Evolutionary conservation across 805 yeast genomes (phyloP), one percentile per base, ranked within the genome.

Genomic region (Saccharomycopsis fibuligera): DNA sequence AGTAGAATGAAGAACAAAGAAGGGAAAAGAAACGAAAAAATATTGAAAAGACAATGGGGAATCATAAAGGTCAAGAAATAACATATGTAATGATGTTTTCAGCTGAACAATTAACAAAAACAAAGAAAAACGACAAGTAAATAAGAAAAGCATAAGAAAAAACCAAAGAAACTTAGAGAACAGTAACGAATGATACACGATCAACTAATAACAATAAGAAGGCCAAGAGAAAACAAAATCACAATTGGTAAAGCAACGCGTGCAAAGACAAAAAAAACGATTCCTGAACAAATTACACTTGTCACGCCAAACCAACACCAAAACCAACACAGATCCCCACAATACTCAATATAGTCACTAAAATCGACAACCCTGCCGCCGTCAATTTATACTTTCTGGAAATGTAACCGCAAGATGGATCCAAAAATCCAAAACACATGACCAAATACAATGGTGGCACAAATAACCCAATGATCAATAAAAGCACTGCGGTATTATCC

Each of bases 311-410:
- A 2, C 76, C 75, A 39, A 74, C 69, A 4, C 71, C 76, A 41
- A 75, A 62, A 1, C 78, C 79, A 30, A 73, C 65, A 16, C 72
- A 72, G 27, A 73, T 62, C 55, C 73, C 67, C 0, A 71, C 78
- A 19, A 69, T 45, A 41, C 56, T 53, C 22, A 51, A 33, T 4
- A 45, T 31, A 8, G 45, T 50, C 22, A 45, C 50, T 24, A 50
- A 40, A 22, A 48, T 42, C 4, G 50, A 41, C 52, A 53, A 29
- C 5, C 44, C 49, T 17, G 48, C 51, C 3, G 56, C 54, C 3
- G 48, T 47, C 37, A 50, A 23, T 40, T 53, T 53, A 27, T 53
- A 50, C 21, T 50, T 47, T 16, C 54, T 38, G 8, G 38, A 41
- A 39, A 53, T 48, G 25, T 53, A 45, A 16, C 56, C 56, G 16